phyloP scores from a whole-genome alignment of 805 yeast genomes.

The Ogataea pini region DNA sequence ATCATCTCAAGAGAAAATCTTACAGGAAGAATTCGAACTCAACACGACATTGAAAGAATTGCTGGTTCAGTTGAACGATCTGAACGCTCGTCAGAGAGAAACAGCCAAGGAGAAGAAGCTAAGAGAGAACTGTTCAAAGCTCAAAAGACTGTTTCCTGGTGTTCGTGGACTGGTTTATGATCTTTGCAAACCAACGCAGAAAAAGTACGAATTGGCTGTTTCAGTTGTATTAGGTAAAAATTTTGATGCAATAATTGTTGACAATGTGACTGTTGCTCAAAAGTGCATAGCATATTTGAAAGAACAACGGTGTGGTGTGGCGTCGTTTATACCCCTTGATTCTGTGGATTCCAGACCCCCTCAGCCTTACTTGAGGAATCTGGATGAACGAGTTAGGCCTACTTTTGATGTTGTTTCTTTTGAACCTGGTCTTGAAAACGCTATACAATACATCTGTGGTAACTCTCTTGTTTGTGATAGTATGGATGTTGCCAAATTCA shows the following conservation, averaged over 20 bases:
- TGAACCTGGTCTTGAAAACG: slow-evolving; percentile 68
- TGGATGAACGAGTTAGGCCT: slow-evolving; percentile 61
- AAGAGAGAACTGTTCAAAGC: slow-evolving; percentile 68
- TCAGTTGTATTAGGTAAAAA: slow-evolving; percentile 76
- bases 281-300: slow-evolving; percentile 76
- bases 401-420: slow-evolving; percentile 71
- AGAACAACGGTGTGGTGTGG: slow-evolving; percentile 81
- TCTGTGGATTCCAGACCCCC: slow-evolving; percentile 61
- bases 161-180: slow-evolving; percentile 82
- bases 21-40: slow-evolving; percentile 56
- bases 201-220: slow-evolving; percentile 71
- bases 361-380: slow-evolving; percentile 53
- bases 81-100: slow-evolving; percentile 76
- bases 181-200: slow-evolving; percentile 73
- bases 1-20: slow-evolving; percentile 38
- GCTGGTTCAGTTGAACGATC: slow-evolving; percentile 62
- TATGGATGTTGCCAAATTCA: slow-evolving; percentile 62
- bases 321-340: slow-evolving; percentile 87
- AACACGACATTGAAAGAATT: slow-evolving; percentile 63
- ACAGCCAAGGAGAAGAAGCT: slow-evolving; percentile 65
- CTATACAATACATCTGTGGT: slow-evolving; percentile 78
- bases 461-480: slow-evolving; percentile 76
- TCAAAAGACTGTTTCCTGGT: slow-evolving; percentile 79
- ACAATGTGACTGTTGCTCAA: slow-evolving; percentile 68
- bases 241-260: slow-evolving; percentile 84